phyloP scores from a whole-genome alignment of 208 protist species.

The Angomonas ambiguus region DNA sequence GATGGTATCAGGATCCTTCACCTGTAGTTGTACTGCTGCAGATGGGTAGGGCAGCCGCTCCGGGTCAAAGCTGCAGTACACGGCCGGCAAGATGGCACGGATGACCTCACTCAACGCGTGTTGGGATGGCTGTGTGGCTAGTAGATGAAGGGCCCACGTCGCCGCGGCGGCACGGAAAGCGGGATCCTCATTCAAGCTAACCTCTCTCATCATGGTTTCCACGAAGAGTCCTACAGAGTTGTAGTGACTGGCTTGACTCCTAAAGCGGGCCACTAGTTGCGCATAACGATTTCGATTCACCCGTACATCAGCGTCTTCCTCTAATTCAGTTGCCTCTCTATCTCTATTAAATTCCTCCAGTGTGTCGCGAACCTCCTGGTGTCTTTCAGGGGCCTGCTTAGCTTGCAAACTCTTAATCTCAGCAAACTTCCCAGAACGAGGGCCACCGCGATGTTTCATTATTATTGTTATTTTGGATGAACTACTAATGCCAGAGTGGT shows the following conservation, averaged over 20 bases:
- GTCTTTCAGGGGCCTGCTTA: not conserved
- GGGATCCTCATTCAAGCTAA: constrained; percentile 24
- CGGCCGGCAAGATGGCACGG: constrained; percentile 53
- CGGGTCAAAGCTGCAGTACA: constrained; percentile 71
- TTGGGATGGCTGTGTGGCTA: constrained; percentile 26
- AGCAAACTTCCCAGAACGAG: constrained; percentile 22
- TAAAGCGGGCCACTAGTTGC: constrained; percentile 47
- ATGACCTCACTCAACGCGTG: constrained; percentile 32
- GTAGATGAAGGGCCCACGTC: constrained; percentile 69
- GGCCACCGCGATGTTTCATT: not conserved
- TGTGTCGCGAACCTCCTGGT: constrained; percentile 6
- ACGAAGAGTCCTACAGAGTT: constrained; percentile 75
- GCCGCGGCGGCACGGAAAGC: constrained; percentile 46
- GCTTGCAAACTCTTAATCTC: not conserved
- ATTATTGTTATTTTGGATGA: no score
- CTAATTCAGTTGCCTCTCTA: constrained; percentile 19
- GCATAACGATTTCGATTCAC: constrained; percentile 73
- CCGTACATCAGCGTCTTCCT: constrained; percentile 38
- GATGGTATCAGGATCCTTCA: constrained; percentile 36
- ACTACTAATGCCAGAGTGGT: no score
- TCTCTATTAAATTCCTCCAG: constrained; percentile 18
- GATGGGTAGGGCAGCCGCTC: constrained; percentile 29
- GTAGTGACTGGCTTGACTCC: constrained; percentile 38
- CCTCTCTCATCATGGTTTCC: constrained; percentile 65
- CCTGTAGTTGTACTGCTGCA: constrained; percentile 48